A percentile compares a stretch with the other conserved stretches of the same genome.
Conservation (phyloP, 148 eudicot species). For the Pharnaceum exiguum region DNA sequence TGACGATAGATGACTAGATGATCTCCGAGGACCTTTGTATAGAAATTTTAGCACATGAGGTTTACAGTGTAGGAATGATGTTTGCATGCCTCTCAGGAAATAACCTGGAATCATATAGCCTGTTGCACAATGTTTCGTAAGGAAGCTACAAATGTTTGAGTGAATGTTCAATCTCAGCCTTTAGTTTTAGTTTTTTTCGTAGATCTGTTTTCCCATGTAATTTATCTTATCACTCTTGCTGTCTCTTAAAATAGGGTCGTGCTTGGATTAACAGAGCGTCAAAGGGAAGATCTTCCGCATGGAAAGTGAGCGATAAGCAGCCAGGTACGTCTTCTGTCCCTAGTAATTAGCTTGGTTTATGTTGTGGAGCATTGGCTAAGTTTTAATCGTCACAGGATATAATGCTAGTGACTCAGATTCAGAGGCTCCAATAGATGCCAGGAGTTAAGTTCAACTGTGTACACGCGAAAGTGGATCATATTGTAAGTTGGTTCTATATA, state of each 20-base stretch:
- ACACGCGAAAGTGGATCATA: background rate
- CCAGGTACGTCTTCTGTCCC: conserved; percentile 25
- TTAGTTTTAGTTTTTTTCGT: too few relatives aligned
- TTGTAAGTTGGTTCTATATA: conserved; percentile 4
- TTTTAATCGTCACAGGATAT: conserved; percentile 31
- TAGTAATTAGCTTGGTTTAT: background rate
- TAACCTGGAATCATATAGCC: too few relatives aligned
- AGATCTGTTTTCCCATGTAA: too few relatives aligned
- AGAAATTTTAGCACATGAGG: too few relatives aligned
- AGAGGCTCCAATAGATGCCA: conserved; percentile 27
- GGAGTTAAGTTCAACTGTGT: conserved; percentile 15
- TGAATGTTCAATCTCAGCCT: background rate
- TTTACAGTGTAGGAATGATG: too few relatives aligned
- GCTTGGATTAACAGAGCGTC: conserved; percentile 32
- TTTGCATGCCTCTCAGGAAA: too few relatives aligned
- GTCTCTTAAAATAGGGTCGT: conserved; percentile 22
- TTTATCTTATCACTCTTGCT: background rate
- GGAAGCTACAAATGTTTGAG: too few relatives aligned
- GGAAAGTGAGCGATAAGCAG: conserved; percentile 34
- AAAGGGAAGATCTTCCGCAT: conserved; percentile 29
- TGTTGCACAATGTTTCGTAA: background rate
- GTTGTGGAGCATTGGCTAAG: conserved; percentile 1
- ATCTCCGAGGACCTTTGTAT: too few relatives aligned
- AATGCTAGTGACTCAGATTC: conserved; percentile 58
- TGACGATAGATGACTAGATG: too few relatives aligned